These are phyloP conservation scores for Candida peoriensis DNA, from an alignment of 805 yeast genomes.

Conservation along the genomic window DNA sequence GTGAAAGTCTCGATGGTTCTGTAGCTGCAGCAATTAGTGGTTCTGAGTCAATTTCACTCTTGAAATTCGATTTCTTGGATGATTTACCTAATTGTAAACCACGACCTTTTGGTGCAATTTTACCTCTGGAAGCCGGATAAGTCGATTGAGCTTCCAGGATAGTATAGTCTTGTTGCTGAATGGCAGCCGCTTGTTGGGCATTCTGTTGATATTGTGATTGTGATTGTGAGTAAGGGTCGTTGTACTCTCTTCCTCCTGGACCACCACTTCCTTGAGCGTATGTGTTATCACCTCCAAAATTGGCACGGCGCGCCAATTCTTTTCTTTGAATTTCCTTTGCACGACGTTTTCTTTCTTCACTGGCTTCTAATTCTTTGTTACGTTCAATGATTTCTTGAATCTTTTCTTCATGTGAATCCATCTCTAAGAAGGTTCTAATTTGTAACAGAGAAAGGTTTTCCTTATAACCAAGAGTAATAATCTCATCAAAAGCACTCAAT, in stretches of 20 bases:
- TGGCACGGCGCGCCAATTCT: conserved; percentile 54
- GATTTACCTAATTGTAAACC: conserved; percentile 75
- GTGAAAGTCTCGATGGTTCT: conserved; percentile 13
- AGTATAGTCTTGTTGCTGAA: conserved; percentile 20
- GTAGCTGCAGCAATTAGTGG: conserved; percentile 29
- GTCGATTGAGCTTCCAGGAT: conserved; percentile 1
- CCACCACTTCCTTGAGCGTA: conserved; percentile 5
- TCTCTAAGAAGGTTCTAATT: conserved; percentile 83
- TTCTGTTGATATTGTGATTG: conserved; percentile 12
- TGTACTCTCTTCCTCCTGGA: conserved; percentile 10
- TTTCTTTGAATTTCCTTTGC: conserved; percentile 86
- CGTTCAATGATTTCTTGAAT: conserved; percentile 96
- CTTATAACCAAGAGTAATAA: conserved; percentile 81
- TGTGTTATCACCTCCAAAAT: conserved; percentile 3
- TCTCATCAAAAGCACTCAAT: conserved; percentile 89
- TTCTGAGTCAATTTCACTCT: conserved; percentile 19
- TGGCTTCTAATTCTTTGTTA: conserved; percentile 94
- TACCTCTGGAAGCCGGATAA: conserved; percentile 14
- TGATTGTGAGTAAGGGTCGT: conserved; percentile 3
- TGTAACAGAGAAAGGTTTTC: conserved; percentile 81
- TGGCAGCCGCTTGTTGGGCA: conserved; percentile 15
- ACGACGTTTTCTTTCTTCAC: conserved; percentile 92
- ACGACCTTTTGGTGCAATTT: conserved; percentile 48
- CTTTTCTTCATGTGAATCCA: conserved; percentile 98
- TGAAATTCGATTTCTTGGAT: conserved; percentile 20